Base-by-base conservation (phyloP, 306 rosid genomes). In the Vicia villosa region DNA sequence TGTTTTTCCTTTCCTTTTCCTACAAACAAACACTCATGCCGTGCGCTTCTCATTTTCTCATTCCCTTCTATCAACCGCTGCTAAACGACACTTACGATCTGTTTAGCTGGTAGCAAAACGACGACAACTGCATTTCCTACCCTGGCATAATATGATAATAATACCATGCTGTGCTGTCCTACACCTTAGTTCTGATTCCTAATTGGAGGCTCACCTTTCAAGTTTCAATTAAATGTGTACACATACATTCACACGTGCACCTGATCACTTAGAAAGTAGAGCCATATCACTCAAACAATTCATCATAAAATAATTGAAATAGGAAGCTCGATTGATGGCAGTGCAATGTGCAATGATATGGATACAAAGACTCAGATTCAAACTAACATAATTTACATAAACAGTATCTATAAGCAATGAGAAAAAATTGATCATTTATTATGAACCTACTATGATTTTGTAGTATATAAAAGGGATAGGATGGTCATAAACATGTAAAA, bases 181-280 rank as follows among this genome's bases (percentile, higher is more conserved):
- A 62, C 70, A 55, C 82, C 38, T 66, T 73, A n/a, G 8, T 59
- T 73, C 68, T 60, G 15, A 73, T 7, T 7, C 38, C 38, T 34
- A 2, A 7, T 84, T 72, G 77, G 79, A 50, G 80, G 69, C 82
- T 64, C 79, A 19, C 32, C 77, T 34, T 34, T 34, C 38, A 34
- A 34, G 10, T 72, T 77, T 81, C 84, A 5, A 72, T 54, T n/a
- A 58, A 0, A 14, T 47, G 12, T 34, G 2, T 34, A 6, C 22
- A 47, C 12, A 17, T 19, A 4, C 51, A 7, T 68, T 60, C 86
- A 74, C 91, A 86, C 95, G 95, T 84, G 95, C 91, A 70, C 61
- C 61, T 71, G 26, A 32, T 72, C 7, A 9, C 45, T 69, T 63
- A 1, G 69, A 55, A 75, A 26, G 42, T 43, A 16, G 71, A 34